These are phyloP conservation scores for Serendipita sp. DNA, from an alignment of 768 basidiomycete species.

Conservation along the genomic window DNA sequence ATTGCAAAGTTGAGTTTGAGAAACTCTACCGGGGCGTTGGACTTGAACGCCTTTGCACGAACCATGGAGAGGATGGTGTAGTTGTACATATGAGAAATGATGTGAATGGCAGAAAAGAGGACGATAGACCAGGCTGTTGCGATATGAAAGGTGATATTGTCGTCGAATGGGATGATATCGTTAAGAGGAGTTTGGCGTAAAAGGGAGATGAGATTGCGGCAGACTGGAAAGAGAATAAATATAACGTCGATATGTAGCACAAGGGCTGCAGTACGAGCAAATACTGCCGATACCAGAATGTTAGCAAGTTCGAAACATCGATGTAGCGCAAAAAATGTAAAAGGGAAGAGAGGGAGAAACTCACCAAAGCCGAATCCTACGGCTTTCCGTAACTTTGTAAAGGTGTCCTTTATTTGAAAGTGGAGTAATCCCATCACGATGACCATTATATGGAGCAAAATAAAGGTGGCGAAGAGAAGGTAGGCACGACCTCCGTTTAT, in stretches of 20 bases:
- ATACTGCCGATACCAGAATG: slow-evolving; percentile 30
- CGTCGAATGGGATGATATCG: slow-evolving; percentile 81
- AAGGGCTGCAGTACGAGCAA: slow-evolving; percentile 77
- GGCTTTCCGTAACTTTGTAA: slow-evolving; percentile 38
- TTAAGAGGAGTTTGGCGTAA: slow-evolving; percentile 76
- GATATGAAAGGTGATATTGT: slow-evolving; percentile 83
- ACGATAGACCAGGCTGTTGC: slow-evolving; percentile 85
- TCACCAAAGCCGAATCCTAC: slow-evolving; percentile 71
- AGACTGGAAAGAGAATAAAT: slow-evolving; percentile 88
- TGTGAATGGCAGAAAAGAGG: slow-evolving; percentile 57
- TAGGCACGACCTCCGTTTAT: slow-evolving; percentile 77
- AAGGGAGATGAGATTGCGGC: slow-evolving; percentile 85
- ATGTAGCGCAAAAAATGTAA: background rate
- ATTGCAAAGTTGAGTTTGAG: slow-evolving; percentile 63
- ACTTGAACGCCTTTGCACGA: slow-evolving; percentile 34
- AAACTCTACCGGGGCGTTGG: slow-evolving; percentile 50
- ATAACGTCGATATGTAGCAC: slow-evolving; percentile 82
- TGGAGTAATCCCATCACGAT: slow-evolving; percentile 59
- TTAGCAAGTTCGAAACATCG: background rate
- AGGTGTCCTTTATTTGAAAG: slow-evolving; percentile 69
- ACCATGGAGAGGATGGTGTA: slow-evolving; percentile 48
- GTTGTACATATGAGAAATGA: slow-evolving; percentile 74
- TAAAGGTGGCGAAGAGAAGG: slow-evolving; percentile 65
- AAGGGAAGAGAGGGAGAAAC: slow-evolving; percentile 10
- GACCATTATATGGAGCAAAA: slow-evolving; percentile 67